phyloP scores from a whole-genome alignment of 1,139 yeast genomes.

The Hemisphaericaspora subhashii region DNA sequence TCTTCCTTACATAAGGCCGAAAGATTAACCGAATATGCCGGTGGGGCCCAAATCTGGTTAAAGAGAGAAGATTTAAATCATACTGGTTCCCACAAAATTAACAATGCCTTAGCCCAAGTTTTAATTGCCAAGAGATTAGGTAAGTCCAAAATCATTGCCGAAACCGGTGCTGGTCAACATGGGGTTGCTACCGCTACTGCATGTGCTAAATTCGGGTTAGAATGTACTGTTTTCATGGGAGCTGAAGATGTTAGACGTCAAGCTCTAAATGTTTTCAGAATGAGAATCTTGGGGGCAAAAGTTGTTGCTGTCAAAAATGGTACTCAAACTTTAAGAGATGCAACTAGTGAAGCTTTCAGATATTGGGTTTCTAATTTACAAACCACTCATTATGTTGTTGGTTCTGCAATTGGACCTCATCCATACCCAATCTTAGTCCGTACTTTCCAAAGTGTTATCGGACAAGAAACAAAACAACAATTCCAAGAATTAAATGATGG shows the following conservation, averaged over 20 bases:
- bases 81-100: constrained; percentile 96
- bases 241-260: constrained; percentile 99
- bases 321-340: constrained; percentile 94
- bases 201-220: constrained; percentile 94
- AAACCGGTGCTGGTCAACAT: constrained; percentile 99
- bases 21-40: constrained; percentile 82
- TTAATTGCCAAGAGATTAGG: constrained; percentile 90
- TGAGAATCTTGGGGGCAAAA: constrained; percentile 93
- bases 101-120: constrained; percentile 94
- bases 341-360: constrained; percentile 95
- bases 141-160: constrained; percentile 88
- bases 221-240: constrained; percentile 98
- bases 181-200: constrained; percentile 99
- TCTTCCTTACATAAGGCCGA: constrained; percentile 90
- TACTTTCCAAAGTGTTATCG: constrained; percentile 97
- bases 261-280: constrained; percentile 95
- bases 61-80: constrained; percentile 98
- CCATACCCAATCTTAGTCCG: constrained; percentile 98
- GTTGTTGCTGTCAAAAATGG: constrained; percentile 94
- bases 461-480: constrained; percentile 90
- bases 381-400: constrained; percentile 90
- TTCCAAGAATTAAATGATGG: constrained; percentile 77
- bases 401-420: constrained; percentile 99
- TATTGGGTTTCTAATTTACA: constrained; percentile 89
- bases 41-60: constrained; percentile 97